Evolutionary conservation across 495 filamentous ascomycete species (phyloP).

Genomic region (Penicillium manginii): DNA sequence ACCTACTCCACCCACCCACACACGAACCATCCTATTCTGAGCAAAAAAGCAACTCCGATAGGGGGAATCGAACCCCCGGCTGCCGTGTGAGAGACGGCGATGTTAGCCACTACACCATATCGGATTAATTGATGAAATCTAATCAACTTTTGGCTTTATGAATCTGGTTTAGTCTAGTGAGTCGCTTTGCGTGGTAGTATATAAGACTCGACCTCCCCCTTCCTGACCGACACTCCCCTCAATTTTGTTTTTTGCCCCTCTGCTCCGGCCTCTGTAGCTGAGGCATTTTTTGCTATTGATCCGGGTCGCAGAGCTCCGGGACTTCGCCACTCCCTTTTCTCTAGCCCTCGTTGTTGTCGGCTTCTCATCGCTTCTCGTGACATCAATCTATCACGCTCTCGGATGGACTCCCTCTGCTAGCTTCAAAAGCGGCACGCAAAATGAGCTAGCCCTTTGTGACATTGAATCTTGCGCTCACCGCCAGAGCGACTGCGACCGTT

Average conservation of each 20-base stretch:
- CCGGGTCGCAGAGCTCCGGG: constrained; percentile 4
- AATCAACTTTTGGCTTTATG: not conserved
- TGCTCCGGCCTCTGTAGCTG: not conserved
- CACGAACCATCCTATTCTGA: no score
- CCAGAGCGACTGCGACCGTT: not conserved
- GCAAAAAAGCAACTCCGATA: constrained; percentile 20
- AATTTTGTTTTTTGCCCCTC: not conserved
- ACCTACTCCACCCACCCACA: no score
- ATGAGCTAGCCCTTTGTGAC: no score
- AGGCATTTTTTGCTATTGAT: constrained; percentile 12
- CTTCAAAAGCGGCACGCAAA: no score
- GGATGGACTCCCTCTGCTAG: not conserved
- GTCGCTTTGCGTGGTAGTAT: constrained; percentile 3
- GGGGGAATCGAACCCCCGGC: constrained; percentile 32
- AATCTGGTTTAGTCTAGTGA: not conserved
- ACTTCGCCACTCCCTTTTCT: constrained; percentile 15
- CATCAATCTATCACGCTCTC: not conserved
- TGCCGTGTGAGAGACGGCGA: constrained; percentile 43
- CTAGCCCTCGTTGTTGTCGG: not conserved
- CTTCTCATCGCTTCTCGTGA: not conserved
- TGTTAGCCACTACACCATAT: constrained; percentile 46
- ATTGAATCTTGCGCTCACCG: no score
- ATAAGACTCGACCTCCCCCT: not conserved
- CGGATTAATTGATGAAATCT: constrained; percentile 18
- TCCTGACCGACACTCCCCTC: not conserved